Percentiles rank a stretch among this genome's conserved stretches.
These are phyloP conservation scores for Raphanus raphanistrum DNA, from an alignment of 345 rosid genomes.

Conservation along the genomic window DNA sequence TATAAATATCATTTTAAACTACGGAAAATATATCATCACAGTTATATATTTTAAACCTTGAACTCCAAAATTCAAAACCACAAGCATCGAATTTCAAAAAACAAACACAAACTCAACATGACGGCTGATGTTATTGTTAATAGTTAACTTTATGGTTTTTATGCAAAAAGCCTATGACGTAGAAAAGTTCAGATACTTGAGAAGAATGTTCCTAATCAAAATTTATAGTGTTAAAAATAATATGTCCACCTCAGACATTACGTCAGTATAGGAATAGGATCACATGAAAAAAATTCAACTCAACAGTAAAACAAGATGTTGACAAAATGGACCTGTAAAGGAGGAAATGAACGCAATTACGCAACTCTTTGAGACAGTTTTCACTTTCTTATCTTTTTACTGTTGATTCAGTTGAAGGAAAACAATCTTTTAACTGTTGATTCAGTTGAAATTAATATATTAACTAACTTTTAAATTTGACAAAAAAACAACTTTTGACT, in stretches of 20 bases:
- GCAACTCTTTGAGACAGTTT: slow-evolving; percentile 22
- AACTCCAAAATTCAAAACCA: background rate
- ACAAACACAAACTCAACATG: background rate
- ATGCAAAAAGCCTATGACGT: background rate
- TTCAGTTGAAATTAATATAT: background rate
- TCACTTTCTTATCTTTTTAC: slow-evolving; percentile 16
- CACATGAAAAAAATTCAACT: slow-evolving; percentile 11
- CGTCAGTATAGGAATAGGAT: slow-evolving; percentile 14
- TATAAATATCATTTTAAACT: background rate
- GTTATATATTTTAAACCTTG: background rate
- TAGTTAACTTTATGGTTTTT: background rate
- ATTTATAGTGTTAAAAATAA: background rate
- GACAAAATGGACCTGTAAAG: slow-evolving; percentile 19
- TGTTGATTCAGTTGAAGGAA: slow-evolving; percentile 18
- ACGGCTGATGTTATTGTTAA: background rate
- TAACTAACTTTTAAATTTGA: background rate
- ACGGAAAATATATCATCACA: background rate
- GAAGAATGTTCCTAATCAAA: background rate
- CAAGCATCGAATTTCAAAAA: background rate
- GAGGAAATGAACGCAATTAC: slow-evolving; percentile 21
- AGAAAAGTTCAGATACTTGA: background rate
- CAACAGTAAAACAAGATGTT: slow-evolving; percentile 18
- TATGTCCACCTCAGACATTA: slow-evolving; percentile 16
- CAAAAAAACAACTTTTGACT: background rate
- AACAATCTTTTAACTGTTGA: background rate